Evolutionary conservation across 441 rosid genomes (phyloP), one percentile per base, ranked within the genome.

Genomic region (Kokia cookei): DNA sequence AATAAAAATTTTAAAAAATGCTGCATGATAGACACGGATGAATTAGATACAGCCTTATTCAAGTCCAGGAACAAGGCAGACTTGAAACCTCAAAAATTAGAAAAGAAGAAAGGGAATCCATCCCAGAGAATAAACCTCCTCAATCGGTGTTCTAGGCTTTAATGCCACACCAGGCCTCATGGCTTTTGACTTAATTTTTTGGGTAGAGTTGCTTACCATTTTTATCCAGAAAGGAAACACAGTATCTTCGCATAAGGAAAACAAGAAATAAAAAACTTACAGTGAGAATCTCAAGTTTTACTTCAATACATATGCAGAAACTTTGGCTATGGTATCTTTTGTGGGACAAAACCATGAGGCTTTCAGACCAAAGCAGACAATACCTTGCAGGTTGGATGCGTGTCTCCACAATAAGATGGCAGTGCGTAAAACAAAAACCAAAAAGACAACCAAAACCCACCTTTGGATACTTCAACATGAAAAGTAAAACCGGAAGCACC

Each of bases 401-500:
- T 32, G 0, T 32, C 37, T 32, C 37, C 37, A 32, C 37, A 32
- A 76, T 14, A 73, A 50, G 4, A 37, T 65, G 72, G 37, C 19
- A 53, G 12, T 35, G 48, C 53, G 72, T 9, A 73, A 60, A 73
- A 47, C 14, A 22, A 55, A 27, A 66, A 62, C 1, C 10, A 50
- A n/a, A 7, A 47, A 2, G 61, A 17, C 65, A 42, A 70, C 32
- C 60, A 27, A 0, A 15, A 64, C 75, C 58, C 59, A 92, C 98
- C 97, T 90, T 76, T 86, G 73, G 97, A 85, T 42, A 78, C 92
- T 83, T 94, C 97, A 65, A 92, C 82, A 50, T 94, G 99, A 86
- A 94, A 94, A 37, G 99, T 94, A 80, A 94, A 94, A 71, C 98
- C 92, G 40, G 99, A 94, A 13, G 99, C 98, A 48, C 98, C 98